phyloP scores from a whole-genome alignment of 495 filamentous ascomycete species.

The Podospora anserina region DNA sequence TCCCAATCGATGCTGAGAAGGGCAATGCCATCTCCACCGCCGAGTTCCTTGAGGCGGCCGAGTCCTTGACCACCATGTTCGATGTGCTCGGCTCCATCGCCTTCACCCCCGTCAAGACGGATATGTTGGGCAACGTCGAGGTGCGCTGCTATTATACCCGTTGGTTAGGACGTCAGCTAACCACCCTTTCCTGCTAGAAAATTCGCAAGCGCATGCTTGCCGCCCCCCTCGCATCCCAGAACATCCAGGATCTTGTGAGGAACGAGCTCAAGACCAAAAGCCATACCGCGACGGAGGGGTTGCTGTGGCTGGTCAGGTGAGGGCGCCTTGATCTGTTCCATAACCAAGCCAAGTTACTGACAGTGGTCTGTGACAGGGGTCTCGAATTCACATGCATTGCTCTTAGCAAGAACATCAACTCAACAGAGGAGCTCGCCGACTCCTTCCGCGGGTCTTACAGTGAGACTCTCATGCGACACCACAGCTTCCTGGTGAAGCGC shows the following conservation, averaged over 20 bases:
- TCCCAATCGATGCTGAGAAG: slow-evolving; percentile 67
- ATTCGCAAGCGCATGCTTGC: slow-evolving; percentile 76
- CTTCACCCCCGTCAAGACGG: slow-evolving; percentile 83
- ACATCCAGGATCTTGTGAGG: slow-evolving; percentile 74
- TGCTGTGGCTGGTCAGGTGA: slow-evolving; percentile 89
- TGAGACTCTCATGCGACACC: slow-evolving; percentile 83
- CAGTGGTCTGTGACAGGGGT: slow-evolving; percentile 53
- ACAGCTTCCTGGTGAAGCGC: slow-evolving; percentile 80
- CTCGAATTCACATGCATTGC: slow-evolving; percentile 88
- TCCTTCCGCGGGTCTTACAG: slow-evolving; percentile 87
- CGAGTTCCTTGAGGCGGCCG: slow-evolving; percentile 89
- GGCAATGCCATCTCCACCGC: slow-evolving; percentile 74
- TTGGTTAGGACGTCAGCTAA: slow-evolving; percentile 8
- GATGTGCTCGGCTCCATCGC: slow-evolving; percentile 78
- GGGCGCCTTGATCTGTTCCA: background rate
- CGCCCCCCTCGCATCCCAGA: slow-evolving; percentile 71
- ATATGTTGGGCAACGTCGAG: slow-evolving; percentile 89
- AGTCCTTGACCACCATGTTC: slow-evolving; percentile 80
- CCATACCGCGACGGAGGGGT: slow-evolving; percentile 79
- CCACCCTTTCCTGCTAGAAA: slow-evolving; percentile 60
- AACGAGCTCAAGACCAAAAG: slow-evolving; percentile 87
- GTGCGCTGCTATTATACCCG: slow-evolving; percentile 43
- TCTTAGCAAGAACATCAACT: slow-evolving; percentile 70
- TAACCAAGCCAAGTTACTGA: background rate
- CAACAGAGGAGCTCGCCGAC: slow-evolving; percentile 67